Conservation (phyloP, 306 rosid genomes). For the Acacia melanoxylon region DNA sequence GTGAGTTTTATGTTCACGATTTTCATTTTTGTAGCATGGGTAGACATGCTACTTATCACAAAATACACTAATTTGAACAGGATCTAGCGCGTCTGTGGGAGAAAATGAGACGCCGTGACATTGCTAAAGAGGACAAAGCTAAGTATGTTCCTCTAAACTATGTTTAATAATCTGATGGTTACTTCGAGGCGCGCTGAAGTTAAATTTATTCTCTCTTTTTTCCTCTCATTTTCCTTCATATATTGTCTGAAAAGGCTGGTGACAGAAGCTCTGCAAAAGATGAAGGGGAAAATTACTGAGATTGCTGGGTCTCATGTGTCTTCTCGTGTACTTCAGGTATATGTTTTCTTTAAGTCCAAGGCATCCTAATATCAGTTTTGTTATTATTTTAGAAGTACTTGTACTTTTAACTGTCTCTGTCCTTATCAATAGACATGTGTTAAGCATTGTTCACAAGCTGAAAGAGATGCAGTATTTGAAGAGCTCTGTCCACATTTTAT, state of each 20-base stretch:
- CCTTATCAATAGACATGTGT: slow-evolving; percentile 70
- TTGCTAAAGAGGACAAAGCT: slow-evolving; percentile 77
- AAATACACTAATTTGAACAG: slow-evolving; percentile 35
- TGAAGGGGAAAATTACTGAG: slow-evolving; percentile 96
- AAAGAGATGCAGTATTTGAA: slow-evolving; percentile 78
- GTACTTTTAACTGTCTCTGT: slow-evolving; percentile 28
- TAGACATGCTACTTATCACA: background rate
- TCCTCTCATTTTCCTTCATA: background rate
- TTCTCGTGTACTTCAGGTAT: slow-evolving; percentile 94
- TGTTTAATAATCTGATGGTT: background rate
- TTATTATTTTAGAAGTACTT: background rate
- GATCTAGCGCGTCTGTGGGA: slow-evolving; percentile 93
- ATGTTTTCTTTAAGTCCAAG: background rate
- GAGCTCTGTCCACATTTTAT: slow-evolving; percentile 88
- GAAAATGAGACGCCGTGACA: slow-evolving; percentile 81
- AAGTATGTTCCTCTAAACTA: slow-evolving; percentile 52
- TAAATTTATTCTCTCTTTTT: background rate
- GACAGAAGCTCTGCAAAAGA: slow-evolving; percentile 75
- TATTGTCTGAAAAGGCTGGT: slow-evolving; percentile 53
- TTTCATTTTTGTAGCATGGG: background rate
- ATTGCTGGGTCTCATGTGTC: slow-evolving; percentile 88
- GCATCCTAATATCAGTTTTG: background rate
- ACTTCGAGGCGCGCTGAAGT: background rate
- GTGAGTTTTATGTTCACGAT: slow-evolving; percentile 35
- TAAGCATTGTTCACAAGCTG: slow-evolving; percentile 79